phyloP scores from a whole-genome alignment of 1,284 basidiomycete species.

The Cryptococcus sp. region DNA sequence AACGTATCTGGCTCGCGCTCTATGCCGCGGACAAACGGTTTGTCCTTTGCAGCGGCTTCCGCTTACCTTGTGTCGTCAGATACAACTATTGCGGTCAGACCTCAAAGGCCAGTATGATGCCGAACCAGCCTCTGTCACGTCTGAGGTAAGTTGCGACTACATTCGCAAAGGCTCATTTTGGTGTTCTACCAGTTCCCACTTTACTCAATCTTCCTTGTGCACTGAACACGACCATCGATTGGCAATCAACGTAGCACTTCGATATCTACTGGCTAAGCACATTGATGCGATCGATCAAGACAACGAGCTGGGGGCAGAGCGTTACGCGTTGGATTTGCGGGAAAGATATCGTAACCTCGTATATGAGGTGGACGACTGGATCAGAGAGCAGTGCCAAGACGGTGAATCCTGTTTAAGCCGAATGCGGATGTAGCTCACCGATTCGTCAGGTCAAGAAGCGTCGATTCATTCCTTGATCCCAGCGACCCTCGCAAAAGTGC shows the following conservation, averaged over 20 bases:
- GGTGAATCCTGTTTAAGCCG: neutral
- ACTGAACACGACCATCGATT: slow-evolving; percentile 7
- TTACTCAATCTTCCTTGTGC: slow-evolving; percentile 7
- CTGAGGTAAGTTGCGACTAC: slow-evolving; percentile 8
- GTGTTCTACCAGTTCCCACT: slow-evolving; percentile 4
- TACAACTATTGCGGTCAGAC: slow-evolving; percentile 16
- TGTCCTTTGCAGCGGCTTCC: neutral
- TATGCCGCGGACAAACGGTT: slow-evolving; percentile 13
- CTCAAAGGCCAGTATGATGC: slow-evolving; percentile 14
- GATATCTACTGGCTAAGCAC: slow-evolving; percentile 6
- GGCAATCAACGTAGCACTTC: slow-evolving; percentile 9
- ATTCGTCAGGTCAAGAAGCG: slow-evolving; percentile 4
- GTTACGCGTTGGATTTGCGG: slow-evolving; percentile 6
- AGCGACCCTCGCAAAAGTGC: slow-evolving; percentile 10
- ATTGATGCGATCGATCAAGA: slow-evolving; percentile 15
- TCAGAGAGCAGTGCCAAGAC: slow-evolving; percentile 1
- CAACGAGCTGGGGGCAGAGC: slow-evolving; percentile 5
- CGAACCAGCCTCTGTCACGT: slow-evolving; percentile 6
- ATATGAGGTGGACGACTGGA: slow-evolving; percentile 9
- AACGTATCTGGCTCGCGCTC: slow-evolving; percentile 11
- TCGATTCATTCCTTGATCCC: slow-evolving; percentile 7
- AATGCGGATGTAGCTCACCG: neutral
- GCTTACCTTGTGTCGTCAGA: neutral
- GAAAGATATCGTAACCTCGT: slow-evolving; percentile 7
- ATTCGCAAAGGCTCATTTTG: neutral